These are phyloP conservation scores for Ceratobasidium sp. DNA, from an alignment of 1,284 basidiomycete species.

Conservation along the genomic window DNA sequence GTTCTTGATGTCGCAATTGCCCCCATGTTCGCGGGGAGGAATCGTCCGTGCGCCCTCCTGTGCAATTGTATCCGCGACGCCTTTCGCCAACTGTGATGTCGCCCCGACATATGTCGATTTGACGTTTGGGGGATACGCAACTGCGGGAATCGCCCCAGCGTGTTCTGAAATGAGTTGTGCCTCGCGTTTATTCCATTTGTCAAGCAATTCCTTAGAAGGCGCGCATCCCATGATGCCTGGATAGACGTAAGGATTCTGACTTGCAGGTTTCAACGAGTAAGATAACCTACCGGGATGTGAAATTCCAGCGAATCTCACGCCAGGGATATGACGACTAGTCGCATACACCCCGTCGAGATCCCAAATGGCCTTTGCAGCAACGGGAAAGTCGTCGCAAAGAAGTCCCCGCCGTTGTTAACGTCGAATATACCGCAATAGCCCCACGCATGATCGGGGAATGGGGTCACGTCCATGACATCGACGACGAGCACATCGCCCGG, in stretches of 20 bases:
- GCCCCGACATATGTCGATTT: conserved; percentile 70
- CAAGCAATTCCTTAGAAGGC: conserved; percentile 72
- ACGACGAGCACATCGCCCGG: conserved; percentile 80
- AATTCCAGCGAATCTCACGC: conserved; percentile 78
- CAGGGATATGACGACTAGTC: conserved; percentile 75
- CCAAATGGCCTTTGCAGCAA: conserved; percentile 71
- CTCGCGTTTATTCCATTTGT: conserved; percentile 77
- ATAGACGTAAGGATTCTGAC: not conserved
- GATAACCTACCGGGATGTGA: conserved; percentile 74
- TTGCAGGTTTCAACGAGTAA: not conserved
- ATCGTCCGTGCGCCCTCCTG: conserved; percentile 76
- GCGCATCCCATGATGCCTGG: conserved; percentile 49
- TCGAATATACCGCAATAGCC: conserved; percentile 82
- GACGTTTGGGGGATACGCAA: conserved; percentile 68
- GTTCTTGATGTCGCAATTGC: conserved; percentile 83
- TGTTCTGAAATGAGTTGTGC: conserved; percentile 67
- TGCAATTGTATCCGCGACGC: conserved; percentile 62
- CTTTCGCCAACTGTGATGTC: conserved; percentile 58
- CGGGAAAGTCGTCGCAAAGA: conserved; percentile 57
- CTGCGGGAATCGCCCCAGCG: conserved; percentile 62
- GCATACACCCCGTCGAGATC: conserved; percentile 75
- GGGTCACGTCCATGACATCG: conserved; percentile 75
- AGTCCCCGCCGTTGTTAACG: conserved; percentile 75
- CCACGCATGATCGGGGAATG: conserved; percentile 81
- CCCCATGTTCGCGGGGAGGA: conserved; percentile 81